Conservation (phyloP, 1,139 yeast species). For the Taphrina sp. region DNA sequence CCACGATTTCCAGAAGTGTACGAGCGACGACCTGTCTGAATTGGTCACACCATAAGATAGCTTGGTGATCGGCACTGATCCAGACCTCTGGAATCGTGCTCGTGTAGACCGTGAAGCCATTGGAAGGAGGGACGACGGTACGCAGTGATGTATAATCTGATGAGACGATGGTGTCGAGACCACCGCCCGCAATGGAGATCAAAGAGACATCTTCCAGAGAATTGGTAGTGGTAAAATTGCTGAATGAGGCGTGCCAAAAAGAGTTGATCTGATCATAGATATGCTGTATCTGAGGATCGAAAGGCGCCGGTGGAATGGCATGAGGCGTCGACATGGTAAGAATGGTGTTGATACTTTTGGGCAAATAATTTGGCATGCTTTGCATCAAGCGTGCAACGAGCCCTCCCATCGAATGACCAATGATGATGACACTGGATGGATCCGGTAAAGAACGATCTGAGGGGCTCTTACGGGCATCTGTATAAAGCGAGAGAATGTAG, state of each 20-base stretch:
- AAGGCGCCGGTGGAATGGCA: slow-evolving; percentile 89
- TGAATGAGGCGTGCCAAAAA: slow-evolving; percentile 71
- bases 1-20: slow-evolving; percentile 58
- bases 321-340: slow-evolving; percentile 91
- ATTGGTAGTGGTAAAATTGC: slow-evolving; percentile 39
- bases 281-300: slow-evolving; percentile 80
- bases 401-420: slow-evolving; percentile 98
- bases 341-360: slow-evolving; percentile 75
- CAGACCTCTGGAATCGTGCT: slow-evolving; percentile 88
- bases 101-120: slow-evolving; percentile 82
- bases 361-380: slow-evolving; percentile 70
- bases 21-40: slow-evolving; percentile 63
- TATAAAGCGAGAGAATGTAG: slow-evolving; percentile 70
- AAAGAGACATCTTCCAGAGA: slow-evolving; percentile 45
- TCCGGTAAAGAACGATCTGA: slow-evolving; percentile 40
- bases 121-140: slow-evolving; percentile 63
- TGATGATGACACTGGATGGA: slow-evolving; percentile 71
- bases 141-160: slow-evolving; percentile 86
- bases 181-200: slow-evolving; percentile 87
- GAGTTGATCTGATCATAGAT: slow-evolving; percentile 72
- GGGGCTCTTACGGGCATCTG: slow-evolving; percentile 40
- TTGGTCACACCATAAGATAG: slow-evolving; percentile 96
- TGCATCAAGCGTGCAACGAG: slow-evolving; percentile 80
- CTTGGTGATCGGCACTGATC: slow-evolving; percentile 93
- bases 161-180: slow-evolving; percentile 76